Evolutionary conservation across 2,329 filamentous ascomycete species (phyloP).

Genomic region (Stemphylium lycopersici): DNA sequence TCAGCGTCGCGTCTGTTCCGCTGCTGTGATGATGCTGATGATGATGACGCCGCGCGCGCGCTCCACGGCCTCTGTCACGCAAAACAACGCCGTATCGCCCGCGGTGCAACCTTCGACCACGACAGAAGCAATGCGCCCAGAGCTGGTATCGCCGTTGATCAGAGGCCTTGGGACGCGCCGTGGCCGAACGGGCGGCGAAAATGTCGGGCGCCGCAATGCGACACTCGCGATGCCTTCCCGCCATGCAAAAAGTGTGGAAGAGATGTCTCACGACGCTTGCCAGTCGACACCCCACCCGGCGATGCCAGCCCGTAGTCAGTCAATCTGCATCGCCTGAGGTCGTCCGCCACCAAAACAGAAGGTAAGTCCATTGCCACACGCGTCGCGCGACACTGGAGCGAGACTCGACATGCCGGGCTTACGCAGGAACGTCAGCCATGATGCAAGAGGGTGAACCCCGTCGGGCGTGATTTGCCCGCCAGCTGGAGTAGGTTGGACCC

Average conservation of each 20-base stretch:
- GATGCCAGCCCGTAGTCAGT: slow-evolving; percentile 12
- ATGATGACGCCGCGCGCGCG: neutral
- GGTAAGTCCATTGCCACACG: slow-evolving; percentile 20
- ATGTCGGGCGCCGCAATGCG: slow-evolving; percentile 13
- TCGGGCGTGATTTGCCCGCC: slow-evolving; percentile 42
- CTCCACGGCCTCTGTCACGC: slow-evolving; percentile 27
- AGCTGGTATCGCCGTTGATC: slow-evolving; percentile 19
- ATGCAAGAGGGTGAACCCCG: slow-evolving; percentile 28
- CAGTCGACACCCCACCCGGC: slow-evolving; percentile 9
- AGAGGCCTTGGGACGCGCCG: slow-evolving; percentile 27
- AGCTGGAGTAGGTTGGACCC: slow-evolving; percentile 26
- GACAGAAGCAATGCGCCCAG: slow-evolving; percentile 24
- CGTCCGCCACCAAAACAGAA: slow-evolving; percentile 17
- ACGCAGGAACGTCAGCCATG: slow-evolving; percentile 41
- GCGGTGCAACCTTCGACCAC: slow-evolving; percentile 37
- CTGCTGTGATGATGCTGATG: slow-evolving; percentile 29
- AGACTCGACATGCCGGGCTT: slow-evolving; percentile 26
- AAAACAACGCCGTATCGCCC: slow-evolving; percentile 35
- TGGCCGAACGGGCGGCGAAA: slow-evolving; percentile 18
- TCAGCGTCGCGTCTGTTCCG: slow-evolving; percentile 26
- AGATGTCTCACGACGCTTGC: slow-evolving; percentile 16
- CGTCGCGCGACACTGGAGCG: slow-evolving; percentile 23
- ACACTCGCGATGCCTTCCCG: slow-evolving; percentile 17
- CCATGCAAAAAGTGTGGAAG: slow-evolving; percentile 21
- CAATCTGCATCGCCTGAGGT: slow-evolving; percentile 19